Percentiles rank a stretch among this genome's conserved stretches.
These are phyloP conservation scores for Fomitopsis serialis DNA, from an alignment of 768 basidiomycete genomes.

Conservation along the genomic window DNA sequence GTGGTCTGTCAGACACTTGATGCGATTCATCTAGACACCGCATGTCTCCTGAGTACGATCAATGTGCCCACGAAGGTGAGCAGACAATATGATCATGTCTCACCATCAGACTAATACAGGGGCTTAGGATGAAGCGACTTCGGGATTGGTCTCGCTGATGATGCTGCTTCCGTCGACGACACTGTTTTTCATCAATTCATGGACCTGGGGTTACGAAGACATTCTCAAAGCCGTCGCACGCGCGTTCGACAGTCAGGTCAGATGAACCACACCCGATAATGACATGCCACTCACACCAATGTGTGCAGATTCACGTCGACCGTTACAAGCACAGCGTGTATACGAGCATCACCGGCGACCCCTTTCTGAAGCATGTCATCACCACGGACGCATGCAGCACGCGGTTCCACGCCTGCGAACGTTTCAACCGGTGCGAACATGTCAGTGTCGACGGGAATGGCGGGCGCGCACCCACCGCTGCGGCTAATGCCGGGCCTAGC, in stretches of 20 bases:
- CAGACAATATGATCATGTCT: neutral
- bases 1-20: constrained; percentile 11
- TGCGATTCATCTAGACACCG: constrained; percentile 21
- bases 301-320: constrained; percentile 77
- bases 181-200: constrained; percentile 84
- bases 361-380: constrained; percentile 53
- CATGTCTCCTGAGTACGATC: constrained; percentile 15
- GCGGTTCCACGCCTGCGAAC: constrained; percentile 93
- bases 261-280: neutral
- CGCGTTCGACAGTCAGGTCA: constrained; percentile 59
- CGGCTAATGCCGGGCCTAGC: neutral
- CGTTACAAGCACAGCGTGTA: constrained; percentile 80
- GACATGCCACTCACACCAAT: neutral
- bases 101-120: too few species aligned
- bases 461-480: constrained; percentile 14
- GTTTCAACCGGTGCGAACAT: constrained; percentile 65
- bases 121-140: constrained; percentile 57
- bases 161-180: constrained; percentile 56
- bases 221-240: constrained; percentile 70
- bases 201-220: constrained; percentile 98
- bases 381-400: constrained; percentile 57
- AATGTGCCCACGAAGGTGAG: constrained; percentile 12
- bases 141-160: constrained; percentile 67
- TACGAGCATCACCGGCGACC: constrained; percentile 41
- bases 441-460: constrained; percentile 37